Evolutionary conservation across 1,139 yeast genomes (phyloP), one percentile per base, ranked within the genome.

Genomic region (Entelexis paramagnoliae): DNA sequence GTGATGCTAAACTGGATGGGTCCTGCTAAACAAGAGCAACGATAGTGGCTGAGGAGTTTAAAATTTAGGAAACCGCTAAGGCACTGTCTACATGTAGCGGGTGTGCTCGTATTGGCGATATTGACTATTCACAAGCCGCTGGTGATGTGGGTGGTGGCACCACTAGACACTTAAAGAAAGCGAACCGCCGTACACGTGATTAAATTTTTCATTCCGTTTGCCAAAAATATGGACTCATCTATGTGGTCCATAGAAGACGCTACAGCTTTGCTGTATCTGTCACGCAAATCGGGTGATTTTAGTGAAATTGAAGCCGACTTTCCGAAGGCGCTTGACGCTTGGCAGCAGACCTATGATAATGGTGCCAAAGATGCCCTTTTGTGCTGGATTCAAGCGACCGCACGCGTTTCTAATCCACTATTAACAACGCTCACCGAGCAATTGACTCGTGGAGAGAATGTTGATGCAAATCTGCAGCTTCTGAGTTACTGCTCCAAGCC

Each of bases 161-260:
- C 6, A 22, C 24, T 4, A 11, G 13, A 28, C 30, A 28, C 10
- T 10, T 13, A 4, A 22, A 20, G 39, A 22, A 17, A 1, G 16
- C 13, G 42, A 38, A 38, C 30, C 43, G 13, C 33, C n/a, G 5
- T 16, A 46, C 49, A 46, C 49, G 49, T 46, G 49, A 29, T 36
- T 19, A 11, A 35, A 20, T 20, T 36, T 35, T 46, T 36, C 26
- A 41, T 11, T 41, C 16, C 17, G 22, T n/a, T 8, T 11, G 14
- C 26, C n/a, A 14, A 41, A 36, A 16, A 9, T 9, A 9, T 41
- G 11, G 24, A n/a, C 34, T 14, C 9, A 16, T 13, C 6, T 3
- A 43, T 32, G 38, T 33, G 36, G 46, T 32, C 42, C 26, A n/a
- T 16, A 17, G 54, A 53, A 22, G 57, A 54, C 17, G 51, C 56